Evolutionary conservation across 768 basidiomycete species (phyloP), one percentile per base, ranked within the genome.

Genomic region (Gelatoporia subvermispora): DNA sequence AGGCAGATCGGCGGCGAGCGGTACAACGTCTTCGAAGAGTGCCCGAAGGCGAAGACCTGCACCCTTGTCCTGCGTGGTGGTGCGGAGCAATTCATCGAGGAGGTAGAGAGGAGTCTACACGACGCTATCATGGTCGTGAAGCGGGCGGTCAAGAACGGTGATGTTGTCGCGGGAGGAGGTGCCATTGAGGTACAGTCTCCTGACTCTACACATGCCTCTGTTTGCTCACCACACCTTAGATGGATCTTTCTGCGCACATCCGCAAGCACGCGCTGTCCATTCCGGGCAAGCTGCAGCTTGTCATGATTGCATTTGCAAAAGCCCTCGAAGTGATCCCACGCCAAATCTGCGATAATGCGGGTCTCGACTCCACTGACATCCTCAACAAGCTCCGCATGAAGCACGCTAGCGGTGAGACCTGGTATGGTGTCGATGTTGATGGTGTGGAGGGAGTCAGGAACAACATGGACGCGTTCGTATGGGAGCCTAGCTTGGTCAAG

Each of bases 91-190:
- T 98, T 99, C 68, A 98, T 98, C 53, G 93, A 93, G 63, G 96
- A 98, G 67, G 94, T 98, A 8, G 95, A 98, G 68, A 74, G 96
- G 48, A 93, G 91, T 80, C 69, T 99, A 57, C 95, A 99, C 62
- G 96, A 99, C 63, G 94, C 95, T 2, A 92, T 98, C 60, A 98
- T 98, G 94, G 94, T 99, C n/a, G 96, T 99, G 38, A 96, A 96
- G 70, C 78, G 96, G 45, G 94, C 96, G 3, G 85, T 99, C 58
- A 86, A 85, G 63, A 98, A 93, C 63, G 93, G 91, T 36, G 89
- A 95, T 47, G 85, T 99, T 43, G 96, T 99, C 31, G 96, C 96
- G 9, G 96, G 96, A 31, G 96, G 96, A 42, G 96, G 96, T 53
- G 96, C 96, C 13, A 86, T 90, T 47, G 96, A 98, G 82, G 94